These are phyloP conservation scores for Miscanthus lutarioriparius DNA, from an alignment of 176 grass and related monocot genomes.

Conservation along the genomic window DNA sequence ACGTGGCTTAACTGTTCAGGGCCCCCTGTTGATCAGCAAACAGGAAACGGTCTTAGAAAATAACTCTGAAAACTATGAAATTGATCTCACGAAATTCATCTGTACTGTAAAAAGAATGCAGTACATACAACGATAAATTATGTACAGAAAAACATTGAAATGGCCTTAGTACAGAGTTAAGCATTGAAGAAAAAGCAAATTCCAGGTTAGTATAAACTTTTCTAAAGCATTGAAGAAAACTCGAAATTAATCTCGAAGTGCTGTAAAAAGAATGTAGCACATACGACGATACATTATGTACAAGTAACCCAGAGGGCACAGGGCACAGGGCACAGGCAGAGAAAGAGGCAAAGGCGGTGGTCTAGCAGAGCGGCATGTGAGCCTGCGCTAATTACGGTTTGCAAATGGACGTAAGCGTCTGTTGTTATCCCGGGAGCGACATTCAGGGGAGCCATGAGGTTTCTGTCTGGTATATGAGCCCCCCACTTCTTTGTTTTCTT, in stretches of 20 bases:
- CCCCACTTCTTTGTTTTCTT: conserved; percentile 30
- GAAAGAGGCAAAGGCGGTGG: background rate
- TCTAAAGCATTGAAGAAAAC: background rate
- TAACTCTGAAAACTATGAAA: no score
- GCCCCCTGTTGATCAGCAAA: background rate
- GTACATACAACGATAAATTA: no score
- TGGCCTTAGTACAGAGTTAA: no score
- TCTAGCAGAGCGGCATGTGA: background rate
- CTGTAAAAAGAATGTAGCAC: background rate
- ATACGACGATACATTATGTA: background rate
- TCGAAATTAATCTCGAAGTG: no score
- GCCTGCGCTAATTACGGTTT: conserved; percentile 24
- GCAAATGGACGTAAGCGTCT: conserved; percentile 31
- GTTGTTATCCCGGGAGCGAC: conserved; percentile 21
- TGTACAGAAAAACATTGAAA: no score
- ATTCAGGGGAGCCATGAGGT: conserved; percentile 34
- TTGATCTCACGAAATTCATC: no score
- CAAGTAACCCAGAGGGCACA: background rate
- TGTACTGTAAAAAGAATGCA: no score
- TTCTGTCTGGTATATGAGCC: background rate
- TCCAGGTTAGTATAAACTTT: no score
- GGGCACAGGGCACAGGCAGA: background rate
- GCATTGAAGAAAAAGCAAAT: no score
- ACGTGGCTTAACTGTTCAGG: background rate
- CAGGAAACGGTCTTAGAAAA: no score